Evolutionary conservation across 345 rosid genomes (phyloP), one percentile per base, ranked within the genome.

Genomic region (Nephelium lappaceum): DNA sequence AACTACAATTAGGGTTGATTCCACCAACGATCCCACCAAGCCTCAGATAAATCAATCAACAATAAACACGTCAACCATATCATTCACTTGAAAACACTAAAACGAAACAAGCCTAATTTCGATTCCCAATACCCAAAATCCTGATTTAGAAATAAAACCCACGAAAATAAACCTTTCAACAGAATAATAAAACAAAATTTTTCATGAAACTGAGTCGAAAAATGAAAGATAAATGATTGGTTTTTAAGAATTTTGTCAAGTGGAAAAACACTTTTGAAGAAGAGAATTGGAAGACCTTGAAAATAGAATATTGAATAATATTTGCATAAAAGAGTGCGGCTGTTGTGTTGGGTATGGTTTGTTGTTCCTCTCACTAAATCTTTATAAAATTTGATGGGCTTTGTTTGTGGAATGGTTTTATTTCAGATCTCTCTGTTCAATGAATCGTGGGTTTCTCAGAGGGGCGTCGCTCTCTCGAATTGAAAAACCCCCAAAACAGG

Each of bases 11-110:
- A 85, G 82, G 86, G 86, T 69, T 75, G 77, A 79, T 84, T 76
- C 79, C 80, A 80, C 75, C 47, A 74, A 65, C 71, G 86, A 87
- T 86, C 82, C 69, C 81, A 83, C 81, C 83, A 86, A 87, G 85
- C 88, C 93, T 89, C 84, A 83, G 74, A 79, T 64, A 60, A 68
- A 42, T 19, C 77, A 78, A 64, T 58, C 53, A 83, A 73, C 70
- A 69, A 67, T 31, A 25, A 39, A 74, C 6, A 31, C 69, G 78
- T 78, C 78, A 81, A 79, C 77, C 36, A 73, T 80, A 63, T 51
- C 78, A 76, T 45, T 79, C 71, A 69, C 73, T 75, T 60, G 0
- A 67, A 77, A 55, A 69, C n/a, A 76, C 49, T 0, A 51, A 71
- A 61, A 82, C 2, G 36, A 70, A 62, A 66, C 49, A 79, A 58